Evolutionary conservation across 73 alveolate genomes (phyloP).

Genomic region (Paramecium primaurelia): DNA sequence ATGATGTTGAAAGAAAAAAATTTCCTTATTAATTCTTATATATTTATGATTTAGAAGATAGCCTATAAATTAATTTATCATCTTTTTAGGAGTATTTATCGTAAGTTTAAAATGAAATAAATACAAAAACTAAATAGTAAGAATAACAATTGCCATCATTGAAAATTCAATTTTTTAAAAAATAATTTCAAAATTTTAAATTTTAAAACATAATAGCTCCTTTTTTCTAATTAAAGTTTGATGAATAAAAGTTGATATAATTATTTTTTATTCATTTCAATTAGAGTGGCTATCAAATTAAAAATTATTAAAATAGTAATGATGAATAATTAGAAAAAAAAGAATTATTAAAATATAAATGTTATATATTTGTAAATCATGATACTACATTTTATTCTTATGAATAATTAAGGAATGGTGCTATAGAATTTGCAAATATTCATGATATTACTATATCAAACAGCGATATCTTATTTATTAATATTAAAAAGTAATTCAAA

Average conservation of each 20-base stretch:
- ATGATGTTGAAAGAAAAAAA: not conserved
- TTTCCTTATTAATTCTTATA: not conserved
- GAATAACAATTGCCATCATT: not conserved
- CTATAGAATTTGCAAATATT: not conserved
- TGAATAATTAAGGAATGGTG: not conserved
- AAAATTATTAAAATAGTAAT: not conserved
- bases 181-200: not conserved
- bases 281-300: not conserved
- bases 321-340: not conserved
- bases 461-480: not conserved
- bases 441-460: not conserved
- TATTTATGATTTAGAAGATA: not conserved
- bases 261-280: not conserved
- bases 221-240: not conserved
- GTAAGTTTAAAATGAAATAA: no score
- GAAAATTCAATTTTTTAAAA: not conserved
- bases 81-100: not conserved
- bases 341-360: not conserved
- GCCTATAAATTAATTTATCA: not conserved
- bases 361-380: not conserved
- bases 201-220: not conserved
- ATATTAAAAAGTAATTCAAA: not conserved
- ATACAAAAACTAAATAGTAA: not conserved
- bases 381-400: not conserved
- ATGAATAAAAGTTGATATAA: not conserved